Evolutionary conservation across 1,284 basidiomycete species (phyloP), one percentile per base, ranked within the genome.

Genomic region (Lignosus rhinocerotis): DNA sequence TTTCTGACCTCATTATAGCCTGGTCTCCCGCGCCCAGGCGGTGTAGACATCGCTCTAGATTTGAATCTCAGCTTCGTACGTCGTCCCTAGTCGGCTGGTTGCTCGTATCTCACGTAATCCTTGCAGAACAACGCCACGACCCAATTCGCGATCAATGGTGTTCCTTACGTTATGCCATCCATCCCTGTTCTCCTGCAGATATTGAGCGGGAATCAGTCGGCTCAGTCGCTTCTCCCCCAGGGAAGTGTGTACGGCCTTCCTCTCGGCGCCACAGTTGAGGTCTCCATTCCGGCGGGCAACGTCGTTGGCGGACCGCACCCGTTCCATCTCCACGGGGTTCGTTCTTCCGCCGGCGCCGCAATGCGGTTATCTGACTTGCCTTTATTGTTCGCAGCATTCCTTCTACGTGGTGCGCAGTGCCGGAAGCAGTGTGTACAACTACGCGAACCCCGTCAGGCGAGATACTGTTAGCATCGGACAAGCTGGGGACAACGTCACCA

Each of bases 241-340:
- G 75, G 75, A 9, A 72, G 68, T 25, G 64, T 76, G 8, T 76
- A 72, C 53, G 49, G 50, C 11, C 66, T 75, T 4, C 69, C 64
- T 0, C 44, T 41, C 11, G 66, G 74, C 56, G 66, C 71, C 46
- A 66, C 69, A 10, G 71, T 78, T 41, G 74, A 78, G 55, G 31
- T 78, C 8, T 68, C 70, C 1, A 67, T 78, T 32, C 70, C 73
- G 10, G 72, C 63, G 1, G 64, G 65, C 34, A 43, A 43, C 17
- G 68, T 61, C 8, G 56, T 60, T n/a, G 72, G 71, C 38, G 70
- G 66, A 31, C 67, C 67, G 69, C 76, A 78, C 54, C 76, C 76
- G 3, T 69, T 78, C 61, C 76, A 78, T 66, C 59, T 78, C 31
- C 76, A 78, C 58, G 76, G 76, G 7, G 75, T 75, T 60, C 64